Percentiles rank a stretch among this genome's conserved stretches.
Evolutionary conservation across 768 basidiomycete genomes (phyloP).

Genomic region (Mycena floridula): DNA sequence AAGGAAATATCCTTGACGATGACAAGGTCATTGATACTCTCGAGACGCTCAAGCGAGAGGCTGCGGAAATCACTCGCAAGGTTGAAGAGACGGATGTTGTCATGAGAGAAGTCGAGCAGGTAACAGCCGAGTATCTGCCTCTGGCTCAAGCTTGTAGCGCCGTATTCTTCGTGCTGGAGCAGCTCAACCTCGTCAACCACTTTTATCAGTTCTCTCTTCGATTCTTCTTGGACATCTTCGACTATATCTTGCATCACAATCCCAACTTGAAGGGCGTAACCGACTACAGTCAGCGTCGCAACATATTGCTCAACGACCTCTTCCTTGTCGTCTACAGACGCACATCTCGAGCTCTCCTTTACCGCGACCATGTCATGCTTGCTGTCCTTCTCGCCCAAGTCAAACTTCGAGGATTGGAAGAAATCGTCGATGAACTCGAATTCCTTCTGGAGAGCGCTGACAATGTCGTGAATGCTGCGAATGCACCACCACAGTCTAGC

Average conservation of each 20-base stretch:
- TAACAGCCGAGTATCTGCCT: constrained; percentile 91
- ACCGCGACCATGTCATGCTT: constrained; percentile 87
- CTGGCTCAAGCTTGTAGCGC: constrained; percentile 94
- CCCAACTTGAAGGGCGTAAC: constrained; percentile 78
- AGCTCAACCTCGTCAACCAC: constrained; percentile 89
- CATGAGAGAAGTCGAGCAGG: constrained; percentile 95
- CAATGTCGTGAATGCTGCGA: constrained; percentile 34
- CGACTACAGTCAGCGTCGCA: constrained; percentile 67
- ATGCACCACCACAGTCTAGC: constrained; percentile 26
- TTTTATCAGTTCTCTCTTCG: constrained; percentile 98
- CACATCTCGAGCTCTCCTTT: constrained; percentile 84
- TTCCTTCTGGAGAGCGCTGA: constrained; percentile 90
- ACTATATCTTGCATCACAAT: constrained; percentile 88
- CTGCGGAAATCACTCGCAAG: constrained; percentile 91
- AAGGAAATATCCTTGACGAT: constrained; percentile 96
- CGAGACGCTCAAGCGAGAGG: constrained; percentile 93
- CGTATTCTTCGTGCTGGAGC: constrained; percentile 95
- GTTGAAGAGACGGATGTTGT: constrained; percentile 95
- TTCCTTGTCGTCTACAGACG: constrained; percentile 86
- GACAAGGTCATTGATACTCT: constrained; percentile 97
- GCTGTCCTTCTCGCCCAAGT: constrained; percentile 88
- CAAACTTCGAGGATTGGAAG: constrained; percentile 74
- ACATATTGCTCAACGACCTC: constrained; percentile 79
- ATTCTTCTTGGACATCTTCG: constrained; percentile 99
- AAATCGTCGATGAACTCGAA: constrained; percentile 80